Percentiles rank a stretch among this genome's conserved stretches.
These are phyloP conservation scores for Penicillium paradoxum DNA, from an alignment of 495 filamentous ascomycete genomes.

Conservation along the genomic window DNA sequence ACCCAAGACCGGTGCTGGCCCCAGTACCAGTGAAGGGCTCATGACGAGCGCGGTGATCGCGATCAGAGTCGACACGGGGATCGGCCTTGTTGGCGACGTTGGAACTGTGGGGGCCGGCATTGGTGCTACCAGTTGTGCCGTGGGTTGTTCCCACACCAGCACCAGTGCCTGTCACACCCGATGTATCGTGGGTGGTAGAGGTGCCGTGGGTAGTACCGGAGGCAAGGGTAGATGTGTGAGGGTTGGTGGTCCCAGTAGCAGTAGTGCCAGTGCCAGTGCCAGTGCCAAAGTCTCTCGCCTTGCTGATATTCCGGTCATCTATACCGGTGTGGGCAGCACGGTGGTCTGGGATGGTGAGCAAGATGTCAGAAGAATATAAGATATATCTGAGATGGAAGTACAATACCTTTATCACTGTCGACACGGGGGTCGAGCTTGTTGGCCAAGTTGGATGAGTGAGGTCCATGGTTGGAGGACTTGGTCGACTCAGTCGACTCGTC, in stretches of 20 bases:
- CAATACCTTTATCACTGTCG: constrained; percentile 33
- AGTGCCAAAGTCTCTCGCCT: background rate
- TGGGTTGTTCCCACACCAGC: background rate
- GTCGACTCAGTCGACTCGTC: constrained; percentile 2
- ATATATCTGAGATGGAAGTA: background rate
- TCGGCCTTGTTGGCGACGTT: constrained; percentile 4
- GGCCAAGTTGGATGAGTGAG: constrained; percentile 33
- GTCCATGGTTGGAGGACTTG: constrained; percentile 20
- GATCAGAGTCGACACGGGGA: constrained; percentile 5
- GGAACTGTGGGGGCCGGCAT: background rate
- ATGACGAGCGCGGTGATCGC: background rate
- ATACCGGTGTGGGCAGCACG: constrained; percentile 1
- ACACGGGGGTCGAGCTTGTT: constrained; percentile 49
- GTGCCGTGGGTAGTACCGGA: background rate
- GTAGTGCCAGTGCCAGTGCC: background rate
- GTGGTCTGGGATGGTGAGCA: background rate
- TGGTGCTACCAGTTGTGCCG: background rate
- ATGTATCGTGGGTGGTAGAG: background rate
- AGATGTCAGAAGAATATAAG: background rate
- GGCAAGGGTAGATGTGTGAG: background rate
- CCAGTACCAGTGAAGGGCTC: background rate
- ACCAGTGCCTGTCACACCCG: background rate
- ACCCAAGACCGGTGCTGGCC: background rate
- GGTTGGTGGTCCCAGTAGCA: background rate
- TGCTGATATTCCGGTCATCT: background rate